A percentile compares a stretch with the other conserved stretches of the same genome.
Evolutionary conservation across 1,139 yeast genomes (phyloP).

Genomic region (Lodderomyces oxycetoniae): DNA sequence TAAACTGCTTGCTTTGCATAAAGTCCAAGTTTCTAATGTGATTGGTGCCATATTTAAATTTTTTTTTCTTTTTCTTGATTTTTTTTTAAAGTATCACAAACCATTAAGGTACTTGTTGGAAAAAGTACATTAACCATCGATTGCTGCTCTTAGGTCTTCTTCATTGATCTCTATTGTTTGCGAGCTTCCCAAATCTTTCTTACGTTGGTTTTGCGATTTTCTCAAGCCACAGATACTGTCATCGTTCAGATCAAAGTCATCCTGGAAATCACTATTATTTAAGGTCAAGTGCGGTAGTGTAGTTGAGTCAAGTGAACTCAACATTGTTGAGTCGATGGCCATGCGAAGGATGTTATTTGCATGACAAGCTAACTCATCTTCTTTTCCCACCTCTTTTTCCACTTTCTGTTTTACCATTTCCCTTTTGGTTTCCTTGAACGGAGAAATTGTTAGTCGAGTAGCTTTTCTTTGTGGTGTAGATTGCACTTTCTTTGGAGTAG

Average conservation of each 20-base stretch:
- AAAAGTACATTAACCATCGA: constrained; percentile 24
- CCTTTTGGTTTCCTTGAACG: background rate
- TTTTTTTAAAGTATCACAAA: too few relatives aligned
- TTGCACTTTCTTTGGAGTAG: background rate
- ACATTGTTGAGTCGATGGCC: constrained; percentile 49
- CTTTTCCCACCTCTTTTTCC: background rate
- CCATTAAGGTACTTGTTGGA: constrained; percentile 35
- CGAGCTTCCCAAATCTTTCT: background rate
- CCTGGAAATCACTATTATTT: constrained; percentile 26
- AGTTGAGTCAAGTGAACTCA: constrained; percentile 36
- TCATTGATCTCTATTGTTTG: constrained; percentile 4
- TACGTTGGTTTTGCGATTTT: constrained; percentile 1
- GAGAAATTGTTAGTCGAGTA: background rate
- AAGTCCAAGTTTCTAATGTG: too few relatives aligned
- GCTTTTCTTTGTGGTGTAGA: constrained; percentile 1
- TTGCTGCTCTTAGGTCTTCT: constrained; percentile 5
- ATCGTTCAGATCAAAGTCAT: background rate
- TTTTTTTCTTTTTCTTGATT: background rate
- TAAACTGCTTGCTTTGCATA: too few relatives aligned
- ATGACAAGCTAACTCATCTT: constrained; percentile 45
- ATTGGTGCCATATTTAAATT: too few relatives aligned
- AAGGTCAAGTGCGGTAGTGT: constrained; percentile 18
- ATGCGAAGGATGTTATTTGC: constrained; percentile 45
- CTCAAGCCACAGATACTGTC: background rate
- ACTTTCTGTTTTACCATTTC: background rate